phyloP scores from a whole-genome alignment of 1,139 yeast species.

The Taphrina confusa region DNA sequence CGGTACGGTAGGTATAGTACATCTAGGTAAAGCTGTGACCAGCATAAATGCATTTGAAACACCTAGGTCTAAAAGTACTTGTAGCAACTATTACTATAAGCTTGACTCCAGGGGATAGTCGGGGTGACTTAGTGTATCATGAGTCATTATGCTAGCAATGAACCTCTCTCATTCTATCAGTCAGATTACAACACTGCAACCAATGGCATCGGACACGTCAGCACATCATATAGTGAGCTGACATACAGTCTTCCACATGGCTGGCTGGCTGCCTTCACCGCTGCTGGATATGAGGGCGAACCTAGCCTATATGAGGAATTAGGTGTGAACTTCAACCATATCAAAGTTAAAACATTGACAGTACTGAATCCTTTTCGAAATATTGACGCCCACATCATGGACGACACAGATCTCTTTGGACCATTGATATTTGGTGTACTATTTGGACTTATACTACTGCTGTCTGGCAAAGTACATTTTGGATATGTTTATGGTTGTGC shows the following conservation, averaged over 20 bases:
- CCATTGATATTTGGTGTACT: slow-evolving; percentile 85
- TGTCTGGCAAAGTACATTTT: slow-evolving; percentile 86
- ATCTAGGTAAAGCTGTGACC: too few species aligned
- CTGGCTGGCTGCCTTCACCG: slow-evolving; percentile 85
- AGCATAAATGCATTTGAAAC: too few species aligned
- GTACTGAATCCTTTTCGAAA: slow-evolving; percentile 71
- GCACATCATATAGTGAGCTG: slow-evolving; percentile 14
- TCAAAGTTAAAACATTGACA: slow-evolving; percentile 78
- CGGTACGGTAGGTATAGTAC: too few species aligned
- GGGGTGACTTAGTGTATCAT: too few species aligned
- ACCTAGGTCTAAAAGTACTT: too few species aligned
- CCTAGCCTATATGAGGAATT: slow-evolving; percentile 89
- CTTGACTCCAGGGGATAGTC: too few species aligned
- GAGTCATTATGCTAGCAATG: slow-evolving; percentile 6
- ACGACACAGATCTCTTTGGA: slow-evolving; percentile 92
- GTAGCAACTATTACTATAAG: too few species aligned
- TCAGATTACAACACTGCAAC: slow-evolving; percentile 9
- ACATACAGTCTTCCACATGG: slow-evolving; percentile 50
- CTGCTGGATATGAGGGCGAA: slow-evolving; percentile 91
- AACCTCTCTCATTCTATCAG: slow-evolving; percentile 30
- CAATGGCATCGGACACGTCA: not conserved
- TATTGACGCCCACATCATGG: slow-evolving; percentile 72
- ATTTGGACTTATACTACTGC: slow-evolving; percentile 72
- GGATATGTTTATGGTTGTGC: slow-evolving; percentile 98
- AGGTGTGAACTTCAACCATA: slow-evolving; percentile 89